Evolutionary conservation across 2,329 filamentous ascomycete species (phyloP), one percentile per base, ranked within the genome.

Genomic region (Epichloe gansuensis): DNA sequence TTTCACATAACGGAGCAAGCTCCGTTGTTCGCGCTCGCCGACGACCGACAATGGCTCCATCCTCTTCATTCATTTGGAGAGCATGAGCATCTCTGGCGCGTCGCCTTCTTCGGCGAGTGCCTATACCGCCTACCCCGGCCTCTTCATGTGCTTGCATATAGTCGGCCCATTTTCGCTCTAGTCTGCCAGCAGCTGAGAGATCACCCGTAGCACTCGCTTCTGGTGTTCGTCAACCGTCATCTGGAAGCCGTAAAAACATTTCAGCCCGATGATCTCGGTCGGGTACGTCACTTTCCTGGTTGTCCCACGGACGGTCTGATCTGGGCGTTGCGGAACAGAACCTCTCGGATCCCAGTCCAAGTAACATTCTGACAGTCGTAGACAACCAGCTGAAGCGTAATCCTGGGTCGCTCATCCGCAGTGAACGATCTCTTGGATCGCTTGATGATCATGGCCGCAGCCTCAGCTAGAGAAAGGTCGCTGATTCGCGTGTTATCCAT

Each of bases 241-340:
- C 69, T 97, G 91, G 81, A 88, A 96, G 43, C 86, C 89, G 66
- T 95, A 95, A 72, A 91, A 97, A 68, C 90, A 95, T 68, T 95
- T 96, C 44, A 97, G 76, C 5, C 82, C 76, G 55, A 97, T 89
- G 53, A 94, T 81, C 64, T 95, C 85, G 1, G 81, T 80, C 0
- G 89, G 87, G 60, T 84, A 91, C 0, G 77, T 77, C 9, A 75
- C 60, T 47, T 61, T 62, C 35, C 64, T 13, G 69, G 63, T 23
- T 69, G 65, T 9, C 66, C 67, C 23, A 66, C 55, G 3, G 75
- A 74, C 15, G 77, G 78, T 34, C 77, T 79, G 45, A 88, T 75
- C 61, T 90, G 86, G 11, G 88, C 82, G 63, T 98, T 97, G 58
- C 87, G 82, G 13, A 83, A 90, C 2, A 97, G 75, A 1, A 97